phyloP scores from a whole-genome alignment of 768 basidiomycete species.

The Floccularia luteovirens region DNA sequence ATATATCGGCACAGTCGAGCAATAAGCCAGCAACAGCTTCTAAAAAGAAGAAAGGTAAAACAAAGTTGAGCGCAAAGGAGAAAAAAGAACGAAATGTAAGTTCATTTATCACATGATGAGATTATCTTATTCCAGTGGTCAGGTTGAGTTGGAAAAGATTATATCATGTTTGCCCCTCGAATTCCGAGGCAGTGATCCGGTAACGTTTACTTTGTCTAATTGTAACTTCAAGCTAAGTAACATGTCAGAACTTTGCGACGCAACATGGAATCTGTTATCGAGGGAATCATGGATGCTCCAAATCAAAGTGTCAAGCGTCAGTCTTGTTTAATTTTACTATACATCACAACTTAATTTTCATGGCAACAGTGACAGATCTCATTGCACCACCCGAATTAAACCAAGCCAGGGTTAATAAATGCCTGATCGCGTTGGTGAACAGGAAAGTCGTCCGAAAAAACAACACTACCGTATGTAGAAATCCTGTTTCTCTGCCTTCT shows the following conservation, averaged over 20 bases:
- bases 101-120: background rate
- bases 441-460: conserved; percentile 80
- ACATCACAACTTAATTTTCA: background rate
- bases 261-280: conserved; percentile 77
- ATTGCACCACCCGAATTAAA: conserved; percentile 76
- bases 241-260: conserved; percentile 55
- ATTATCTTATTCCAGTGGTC: background rate
- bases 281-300: conserved; percentile 60
- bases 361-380: conserved; percentile 69
- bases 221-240: conserved; percentile 1
- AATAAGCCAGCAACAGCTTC: conserved; percentile 26
- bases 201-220: conserved; percentile 14
- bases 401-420: conserved; percentile 90
- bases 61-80: conserved; percentile 69
- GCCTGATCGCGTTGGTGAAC: conserved; percentile 84
- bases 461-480: conserved; percentile 42
- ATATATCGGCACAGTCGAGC: conserved; percentile 17
- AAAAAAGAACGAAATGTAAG: conserved; percentile 75
- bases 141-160: conserved; percentile 63
- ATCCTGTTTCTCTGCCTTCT: background rate
- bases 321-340: conserved; percentile 9
- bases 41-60: conserved; percentile 56
- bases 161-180: conserved; percentile 78
- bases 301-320: conserved; percentile 55
- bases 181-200: conserved; percentile 84